Conservation (phyloP, 768 basidiomycete species). For the Solioccasus polychromus region DNA sequence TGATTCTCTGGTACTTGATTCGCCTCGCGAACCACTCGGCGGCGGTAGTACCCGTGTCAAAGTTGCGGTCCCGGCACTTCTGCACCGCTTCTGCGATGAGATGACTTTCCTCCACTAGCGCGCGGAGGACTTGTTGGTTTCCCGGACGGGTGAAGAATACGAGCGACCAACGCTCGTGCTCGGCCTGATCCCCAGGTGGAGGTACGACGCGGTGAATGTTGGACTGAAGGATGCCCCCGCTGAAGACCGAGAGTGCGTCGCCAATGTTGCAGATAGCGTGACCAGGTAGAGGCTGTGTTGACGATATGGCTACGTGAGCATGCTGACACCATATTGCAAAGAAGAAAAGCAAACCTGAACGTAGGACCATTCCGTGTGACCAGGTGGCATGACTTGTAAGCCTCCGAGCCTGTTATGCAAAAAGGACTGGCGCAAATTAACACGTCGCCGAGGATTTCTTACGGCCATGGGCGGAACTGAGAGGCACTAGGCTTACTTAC, state of each 20-base stretch:
- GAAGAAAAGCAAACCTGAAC: slow-evolving; percentile 43
- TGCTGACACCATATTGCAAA: not conserved
- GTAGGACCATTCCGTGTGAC: slow-evolving; percentile 62
- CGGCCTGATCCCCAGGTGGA: slow-evolving; percentile 55
- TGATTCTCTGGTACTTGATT: slow-evolving; percentile 38
- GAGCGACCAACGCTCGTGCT: slow-evolving; percentile 59
- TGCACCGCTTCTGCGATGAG: slow-evolving; percentile 45
- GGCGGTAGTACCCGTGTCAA: slow-evolving; percentile 36
- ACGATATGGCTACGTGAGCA: not conserved
- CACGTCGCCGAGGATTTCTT: not conserved
- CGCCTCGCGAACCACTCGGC: slow-evolving; percentile 42
- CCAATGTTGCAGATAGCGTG: slow-evolving; percentile 63
- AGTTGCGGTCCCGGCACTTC: slow-evolving; percentile 36
- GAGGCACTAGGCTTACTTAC: too few relatives aligned
- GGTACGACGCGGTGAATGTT: slow-evolving; percentile 64
- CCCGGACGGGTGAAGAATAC: slow-evolving; percentile 68
- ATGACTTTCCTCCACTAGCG: slow-evolving; percentile 50
- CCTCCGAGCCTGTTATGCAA: slow-evolving; percentile 70
- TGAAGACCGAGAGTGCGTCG: slow-evolving; percentile 59
- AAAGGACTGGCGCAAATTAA: slow-evolving; percentile 46
- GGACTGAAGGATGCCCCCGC: slow-evolving; percentile 61
- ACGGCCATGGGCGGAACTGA: not conserved
- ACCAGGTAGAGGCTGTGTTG: slow-evolving; percentile 45
- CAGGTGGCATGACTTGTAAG: slow-evolving; percentile 64
- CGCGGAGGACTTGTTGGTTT: slow-evolving; percentile 47